Evolutionary conservation across 495 filamentous ascomycete genomes (phyloP).

Genomic region (Glonium stellatum): DNA sequence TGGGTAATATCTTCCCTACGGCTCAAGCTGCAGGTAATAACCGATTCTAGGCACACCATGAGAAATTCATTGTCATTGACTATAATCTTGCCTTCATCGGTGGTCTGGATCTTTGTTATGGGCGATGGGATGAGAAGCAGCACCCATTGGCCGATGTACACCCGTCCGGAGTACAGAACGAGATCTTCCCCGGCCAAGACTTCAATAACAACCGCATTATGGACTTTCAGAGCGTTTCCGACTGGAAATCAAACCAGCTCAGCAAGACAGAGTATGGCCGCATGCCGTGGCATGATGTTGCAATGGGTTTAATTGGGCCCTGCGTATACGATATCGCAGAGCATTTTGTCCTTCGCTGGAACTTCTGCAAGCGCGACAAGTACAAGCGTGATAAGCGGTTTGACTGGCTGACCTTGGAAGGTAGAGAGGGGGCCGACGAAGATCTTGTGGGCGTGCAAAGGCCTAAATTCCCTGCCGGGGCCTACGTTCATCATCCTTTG

Average conservation of each 20-base stretch:
- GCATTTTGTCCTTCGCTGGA: constrained; percentile 94
- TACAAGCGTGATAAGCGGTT: constrained; percentile 78
- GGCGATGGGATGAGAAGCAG: constrained; percentile 81
- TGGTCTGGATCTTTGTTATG: constrained; percentile 93
- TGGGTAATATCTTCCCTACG: constrained; percentile 45
- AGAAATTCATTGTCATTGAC: constrained; percentile 93
- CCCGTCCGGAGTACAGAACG: constrained; percentile 69
- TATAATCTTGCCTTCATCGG: constrained; percentile 86
- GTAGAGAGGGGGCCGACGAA: constrained; percentile 72
- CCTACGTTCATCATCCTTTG: constrained; percentile 77
- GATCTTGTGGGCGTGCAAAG: constrained; percentile 81
- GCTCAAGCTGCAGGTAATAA: not conserved
- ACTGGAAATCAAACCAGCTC: constrained; percentile 92
- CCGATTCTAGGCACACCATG: constrained; percentile 63
- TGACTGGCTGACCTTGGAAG: constrained; percentile 76
- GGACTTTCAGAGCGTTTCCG: constrained; percentile 84
- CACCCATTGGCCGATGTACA: constrained; percentile 84
- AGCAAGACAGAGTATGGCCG: constrained; percentile 85
- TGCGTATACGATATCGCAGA: constrained; percentile 92
- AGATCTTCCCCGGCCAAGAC: constrained; percentile 92
- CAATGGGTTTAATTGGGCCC: constrained; percentile 81
- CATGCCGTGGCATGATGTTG: constrained; percentile 97
- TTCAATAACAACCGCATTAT: constrained; percentile 90
- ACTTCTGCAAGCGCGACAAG: constrained; percentile 94
- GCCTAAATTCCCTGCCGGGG: constrained; percentile 77